Conservation (phyloP, 805 yeast species). For the Teunomyces cretensis region DNA sequence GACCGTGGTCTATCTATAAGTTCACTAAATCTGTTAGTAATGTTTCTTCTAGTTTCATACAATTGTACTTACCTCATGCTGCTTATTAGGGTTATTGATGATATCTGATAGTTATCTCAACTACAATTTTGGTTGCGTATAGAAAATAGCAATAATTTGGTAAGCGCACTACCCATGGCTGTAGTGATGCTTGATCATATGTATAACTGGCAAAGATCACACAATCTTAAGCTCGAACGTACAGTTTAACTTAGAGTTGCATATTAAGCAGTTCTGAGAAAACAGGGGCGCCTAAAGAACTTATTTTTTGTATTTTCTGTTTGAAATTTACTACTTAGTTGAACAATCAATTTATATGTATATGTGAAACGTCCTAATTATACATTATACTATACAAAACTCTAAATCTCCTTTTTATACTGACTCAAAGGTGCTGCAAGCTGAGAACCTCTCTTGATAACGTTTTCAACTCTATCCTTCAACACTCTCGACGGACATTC, state of each 20-base stretch:
- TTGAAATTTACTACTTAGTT: too few relatives aligned
- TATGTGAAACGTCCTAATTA: background rate
- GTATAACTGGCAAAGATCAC: too few relatives aligned
- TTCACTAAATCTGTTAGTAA: constrained; percentile 50
- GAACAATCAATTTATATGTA: background rate
- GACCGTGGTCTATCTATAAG: constrained; percentile 70
- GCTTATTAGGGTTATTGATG: background rate
- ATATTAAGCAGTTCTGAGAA: too few relatives aligned
- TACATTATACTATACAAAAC: constrained; percentile 3
- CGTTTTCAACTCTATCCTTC: constrained; percentile 78
- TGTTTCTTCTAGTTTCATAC: background rate
- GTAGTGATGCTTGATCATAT: too few relatives aligned
- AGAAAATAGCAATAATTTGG: background rate
- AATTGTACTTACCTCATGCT: constrained; percentile 13
- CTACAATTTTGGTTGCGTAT: background rate
- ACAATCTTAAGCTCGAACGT: too few relatives aligned
- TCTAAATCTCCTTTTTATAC: constrained; percentile 18
- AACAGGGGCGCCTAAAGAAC: too few relatives aligned
- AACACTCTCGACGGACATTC: constrained; percentile 71
- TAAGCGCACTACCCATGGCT: too few relatives aligned
- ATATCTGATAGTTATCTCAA: too few relatives aligned
- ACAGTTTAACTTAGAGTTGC: too few relatives aligned
- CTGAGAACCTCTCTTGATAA: constrained; percentile 72
- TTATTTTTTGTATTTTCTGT: too few relatives aligned
- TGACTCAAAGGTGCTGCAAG: constrained; percentile 82